Percentiles rank a stretch among this genome's conserved stretches.
Evolutionary conservation across 2,329 filamentous ascomycete species (phyloP).

Genomic region (Aspergillus sergii): DNA sequence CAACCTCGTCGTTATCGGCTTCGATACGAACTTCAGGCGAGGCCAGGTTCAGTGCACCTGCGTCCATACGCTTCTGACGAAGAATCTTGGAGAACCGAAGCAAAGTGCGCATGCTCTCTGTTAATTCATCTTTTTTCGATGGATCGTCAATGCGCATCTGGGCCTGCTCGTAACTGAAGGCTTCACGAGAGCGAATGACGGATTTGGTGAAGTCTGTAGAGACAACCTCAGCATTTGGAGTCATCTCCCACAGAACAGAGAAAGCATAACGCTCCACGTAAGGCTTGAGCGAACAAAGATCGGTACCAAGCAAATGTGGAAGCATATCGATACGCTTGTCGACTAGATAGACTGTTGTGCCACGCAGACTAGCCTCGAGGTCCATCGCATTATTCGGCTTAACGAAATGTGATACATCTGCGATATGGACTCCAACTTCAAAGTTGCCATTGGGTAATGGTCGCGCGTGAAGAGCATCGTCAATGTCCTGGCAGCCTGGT

Average conservation of each 20-base stretch:
- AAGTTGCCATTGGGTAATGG: conserved; percentile 87
- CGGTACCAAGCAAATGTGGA: conserved; percentile 91
- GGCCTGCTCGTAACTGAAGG: conserved; percentile 96
- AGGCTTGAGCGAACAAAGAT: conserved; percentile 93
- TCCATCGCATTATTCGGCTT: conserved; percentile 98
- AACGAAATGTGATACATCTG: conserved; percentile 98
- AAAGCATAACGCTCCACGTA: conserved; percentile 95
- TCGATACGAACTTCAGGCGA: conserved; percentile 98
- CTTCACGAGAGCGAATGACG: conserved; percentile 93
- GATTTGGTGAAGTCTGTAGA: conserved; percentile 92
- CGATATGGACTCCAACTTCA: conserved; percentile 97
- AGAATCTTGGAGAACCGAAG: conserved; percentile 89
- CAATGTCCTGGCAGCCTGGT: conserved; percentile 94
- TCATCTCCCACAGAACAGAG: conserved; percentile 86
- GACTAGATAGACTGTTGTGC: conserved; percentile 95
- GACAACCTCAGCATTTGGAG: conserved; percentile 80
- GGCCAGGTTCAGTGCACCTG: conserved; percentile 89
- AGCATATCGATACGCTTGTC: conserved; percentile 99
- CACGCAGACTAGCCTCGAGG: conserved; percentile 86
- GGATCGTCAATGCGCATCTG: conserved; percentile 90
- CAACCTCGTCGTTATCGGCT: conserved; percentile 92
- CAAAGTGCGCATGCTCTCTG: conserved; percentile 82
- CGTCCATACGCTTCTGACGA: conserved; percentile 93
- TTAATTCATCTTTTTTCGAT: conserved; percentile 86
- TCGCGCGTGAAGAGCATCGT: conserved; percentile 90